Base-by-base conservation (phyloP, 495 filamentous ascomycete genomes). In the Neurospora tetrasperma region DNA sequence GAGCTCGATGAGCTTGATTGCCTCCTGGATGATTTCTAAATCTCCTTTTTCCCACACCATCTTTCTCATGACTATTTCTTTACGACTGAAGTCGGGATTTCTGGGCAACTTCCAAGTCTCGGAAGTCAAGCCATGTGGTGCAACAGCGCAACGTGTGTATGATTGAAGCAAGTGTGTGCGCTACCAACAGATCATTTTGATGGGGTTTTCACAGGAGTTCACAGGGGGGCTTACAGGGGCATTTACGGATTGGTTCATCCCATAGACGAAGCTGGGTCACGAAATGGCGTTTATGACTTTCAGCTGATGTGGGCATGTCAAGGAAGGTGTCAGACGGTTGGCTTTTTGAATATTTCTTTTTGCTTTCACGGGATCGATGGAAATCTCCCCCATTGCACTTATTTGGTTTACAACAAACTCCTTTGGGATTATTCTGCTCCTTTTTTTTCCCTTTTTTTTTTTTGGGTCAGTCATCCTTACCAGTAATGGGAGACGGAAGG, bases 1-100 rank as follows among this genome's bases (percentile, higher is more conserved):
- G 93, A 93, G 82, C 86, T 99, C 42, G 92, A 96, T 66, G 96
- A 99, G 85, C 87, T 99, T 3, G 96, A 99, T 79, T 90, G 94
- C 72, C 87, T 98, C 83, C 88, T 99, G 80, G 86, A 89, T 71
- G 88, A 86, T 46, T 92, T 89, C 74, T 92, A 82, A 82, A 86
- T 48, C 6, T 54, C 46, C 40, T 31, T 70, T 41, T 48, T 31
- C 27, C 18, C 31, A 16, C 20, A 54, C 69, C 38, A 43, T 70
- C 23, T 73, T 74, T 73, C 42, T 48, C 54, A 35, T 66, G 54
- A 66, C 70, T 74, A 69, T 72, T 70, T 41, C 70, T 77, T 77
- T 48, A 72, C 66, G 44, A n/a, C 69, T 5, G 39, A 69, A 43
- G 70, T 77, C 54, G 54, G 54, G 54, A 27, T 35, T 66, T 66